These are phyloP conservation scores for Bisporella sp. DNA, from an alignment of 2,329 filamentous ascomycete genomes.

Conservation along the genomic window DNA sequence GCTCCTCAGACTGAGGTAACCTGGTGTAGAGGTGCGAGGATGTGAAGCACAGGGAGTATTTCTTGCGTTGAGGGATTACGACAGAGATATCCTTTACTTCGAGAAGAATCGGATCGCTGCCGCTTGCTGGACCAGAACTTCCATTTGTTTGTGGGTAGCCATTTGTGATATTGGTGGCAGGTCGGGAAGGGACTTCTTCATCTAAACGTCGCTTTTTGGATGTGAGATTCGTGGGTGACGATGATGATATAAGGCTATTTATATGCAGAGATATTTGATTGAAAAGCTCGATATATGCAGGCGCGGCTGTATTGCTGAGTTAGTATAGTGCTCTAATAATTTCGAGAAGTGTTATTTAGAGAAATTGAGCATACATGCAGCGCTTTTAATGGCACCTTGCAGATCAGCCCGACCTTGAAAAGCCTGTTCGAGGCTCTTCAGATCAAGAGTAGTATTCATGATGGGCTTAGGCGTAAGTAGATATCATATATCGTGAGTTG, in stretches of 20 bases:
- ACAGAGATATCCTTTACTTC: slow-evolving; percentile 61
- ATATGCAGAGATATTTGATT: slow-evolving; percentile 28
- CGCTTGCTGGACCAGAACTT: slow-evolving; percentile 17
- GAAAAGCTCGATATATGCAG: slow-evolving; percentile 27
- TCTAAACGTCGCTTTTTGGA: slow-evolving; percentile 26
- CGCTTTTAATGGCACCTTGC: slow-evolving; percentile 24
- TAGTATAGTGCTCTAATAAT: not conserved
- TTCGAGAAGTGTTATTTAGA: not conserved
- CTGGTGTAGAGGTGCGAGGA: slow-evolving; percentile 51
- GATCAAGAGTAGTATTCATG: slow-evolving; percentile 22
- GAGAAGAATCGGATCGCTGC: slow-evolving; percentile 45
- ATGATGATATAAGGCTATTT: slow-evolving; percentile 9
- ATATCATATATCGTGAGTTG: too few relatives aligned
- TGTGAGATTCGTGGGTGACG: slow-evolving; percentile 18
- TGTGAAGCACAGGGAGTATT: slow-evolving; percentile 59
- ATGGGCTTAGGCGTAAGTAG: slow-evolving; percentile 1
- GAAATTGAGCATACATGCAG: slow-evolving; percentile 21
- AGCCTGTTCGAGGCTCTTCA: slow-evolving; percentile 22
- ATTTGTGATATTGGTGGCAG: slow-evolving; percentile 16
- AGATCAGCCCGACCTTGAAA: slow-evolving; percentile 26
- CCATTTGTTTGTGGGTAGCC: slow-evolving; percentile 6
- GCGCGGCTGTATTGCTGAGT: slow-evolving; percentile 5
- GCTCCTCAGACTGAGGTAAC: slow-evolving; percentile 41
- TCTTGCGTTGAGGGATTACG: slow-evolving; percentile 62
- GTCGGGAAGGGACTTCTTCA: slow-evolving; percentile 17